phyloP scores from a whole-genome alignment of 2,329 filamentous ascomycete genomes.

The Fusarium sp. region DNA sequence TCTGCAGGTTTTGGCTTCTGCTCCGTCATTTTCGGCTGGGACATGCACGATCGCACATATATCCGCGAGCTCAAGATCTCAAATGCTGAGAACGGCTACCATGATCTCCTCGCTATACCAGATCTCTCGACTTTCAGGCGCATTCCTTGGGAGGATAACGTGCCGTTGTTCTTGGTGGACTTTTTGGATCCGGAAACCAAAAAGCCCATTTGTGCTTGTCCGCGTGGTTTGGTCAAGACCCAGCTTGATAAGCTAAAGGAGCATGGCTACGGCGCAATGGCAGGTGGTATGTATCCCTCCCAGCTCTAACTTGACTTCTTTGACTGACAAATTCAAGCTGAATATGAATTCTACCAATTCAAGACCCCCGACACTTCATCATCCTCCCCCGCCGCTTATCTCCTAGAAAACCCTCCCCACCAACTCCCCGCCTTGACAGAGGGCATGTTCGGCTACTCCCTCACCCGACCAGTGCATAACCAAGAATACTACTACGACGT shows the following conservation, averaged over 20 bases:
- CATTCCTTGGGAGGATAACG: constrained; percentile 90
- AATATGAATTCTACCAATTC: constrained; percentile 97
- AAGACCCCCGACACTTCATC: constrained; percentile 70
- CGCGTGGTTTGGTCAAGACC: constrained; percentile 79
- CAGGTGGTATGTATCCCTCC: constrained; percentile 75
- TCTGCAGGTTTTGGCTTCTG: constrained; percentile 90
- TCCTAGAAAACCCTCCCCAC: constrained; percentile 78
- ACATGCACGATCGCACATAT: constrained; percentile 96
- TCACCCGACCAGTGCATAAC: constrained; percentile 89
- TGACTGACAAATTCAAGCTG: constrained; percentile 67
- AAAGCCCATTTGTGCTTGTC: constrained; percentile 80
- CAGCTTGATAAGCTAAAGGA: constrained; percentile 75
- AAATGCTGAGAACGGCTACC: constrained; percentile 91
- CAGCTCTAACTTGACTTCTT: neutral
- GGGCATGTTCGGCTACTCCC: constrained; percentile 95
- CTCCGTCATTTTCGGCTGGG: constrained; percentile 95
- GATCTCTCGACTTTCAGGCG: constrained; percentile 83
- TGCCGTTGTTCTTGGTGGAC: constrained; percentile 86
- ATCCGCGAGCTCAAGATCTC: constrained; percentile 86
- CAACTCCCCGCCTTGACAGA: constrained; percentile 85
- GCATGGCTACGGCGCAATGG: constrained; percentile 85
- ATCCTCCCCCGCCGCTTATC: constrained; percentile 79
- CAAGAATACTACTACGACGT: constrained; percentile 93
- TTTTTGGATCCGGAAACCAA: constrained; percentile 86
- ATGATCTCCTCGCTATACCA: constrained; percentile 84